phyloP scores from a whole-genome alignment of 768 basidiomycete species.

The Suillus hirtellus region DNA sequence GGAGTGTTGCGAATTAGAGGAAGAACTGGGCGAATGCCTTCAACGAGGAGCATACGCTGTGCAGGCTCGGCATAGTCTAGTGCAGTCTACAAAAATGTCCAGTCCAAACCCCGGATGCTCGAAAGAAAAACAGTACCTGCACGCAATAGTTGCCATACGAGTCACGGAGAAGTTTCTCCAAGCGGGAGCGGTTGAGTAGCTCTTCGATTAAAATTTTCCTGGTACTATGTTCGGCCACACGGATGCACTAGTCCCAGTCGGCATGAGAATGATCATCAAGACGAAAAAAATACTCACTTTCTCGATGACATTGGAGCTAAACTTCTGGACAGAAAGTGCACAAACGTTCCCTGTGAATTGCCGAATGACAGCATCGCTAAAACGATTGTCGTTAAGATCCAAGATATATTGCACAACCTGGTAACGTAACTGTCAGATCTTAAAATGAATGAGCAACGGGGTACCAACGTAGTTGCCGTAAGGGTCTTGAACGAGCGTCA shows the following conservation, averaged over 20 bases:
- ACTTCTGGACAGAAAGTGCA: slow-evolving; percentile 97
- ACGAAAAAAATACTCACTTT: slow-evolving; percentile 52
- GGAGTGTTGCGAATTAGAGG: slow-evolving; percentile 99
- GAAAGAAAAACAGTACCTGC: slow-evolving; percentile 50
- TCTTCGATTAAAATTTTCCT: slow-evolving; percentile 95
- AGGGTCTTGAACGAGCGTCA: slow-evolving; percentile 97
- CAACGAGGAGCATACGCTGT: slow-evolving; percentile 90
- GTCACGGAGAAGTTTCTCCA: slow-evolving; percentile 95
- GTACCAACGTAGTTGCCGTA: slow-evolving; percentile 83
- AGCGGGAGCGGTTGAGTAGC: slow-evolving; percentile 86
- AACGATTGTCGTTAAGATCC: slow-evolving; percentile 96
- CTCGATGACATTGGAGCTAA: slow-evolving; percentile 98
- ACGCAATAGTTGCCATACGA: slow-evolving; percentile 97
- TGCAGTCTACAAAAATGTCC: slow-evolving; percentile 66
- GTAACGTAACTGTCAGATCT: slow-evolving; percentile 13
- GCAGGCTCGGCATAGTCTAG: slow-evolving; percentile 95
- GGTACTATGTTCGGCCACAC: slow-evolving; percentile 94
- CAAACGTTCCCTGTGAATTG: slow-evolving; percentile 98
- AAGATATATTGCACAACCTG: slow-evolving; percentile 98
- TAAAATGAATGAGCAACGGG: neutral
- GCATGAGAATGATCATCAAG: slow-evolving; percentile 5
- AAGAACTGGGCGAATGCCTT: slow-evolving; percentile 97
- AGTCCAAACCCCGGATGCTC: slow-evolving; percentile 15
- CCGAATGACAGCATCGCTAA: slow-evolving; percentile 96
- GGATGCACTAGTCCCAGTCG: slow-evolving; percentile 57